These are phyloP conservation scores for Basipetospora chlamydospora DNA, from an alignment of 2,329 filamentous ascomycete genomes.

Conservation along the genomic window DNA sequence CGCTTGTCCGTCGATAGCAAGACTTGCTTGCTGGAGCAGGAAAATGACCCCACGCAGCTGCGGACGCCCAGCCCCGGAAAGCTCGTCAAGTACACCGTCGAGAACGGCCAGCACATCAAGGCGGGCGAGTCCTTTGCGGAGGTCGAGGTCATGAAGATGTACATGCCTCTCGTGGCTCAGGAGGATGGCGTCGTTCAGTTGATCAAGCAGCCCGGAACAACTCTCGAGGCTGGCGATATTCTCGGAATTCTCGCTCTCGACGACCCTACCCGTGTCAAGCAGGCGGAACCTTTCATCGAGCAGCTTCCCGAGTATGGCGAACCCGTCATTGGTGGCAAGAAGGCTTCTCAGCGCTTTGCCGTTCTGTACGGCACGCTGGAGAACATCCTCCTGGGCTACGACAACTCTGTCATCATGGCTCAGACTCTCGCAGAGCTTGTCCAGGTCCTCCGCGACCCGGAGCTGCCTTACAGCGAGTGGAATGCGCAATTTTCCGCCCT, in stretches of 20 bases:
- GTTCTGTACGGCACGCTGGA: conserved; percentile 63
- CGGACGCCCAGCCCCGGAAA: conserved; percentile 91
- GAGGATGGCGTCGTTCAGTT: conserved; percentile 95
- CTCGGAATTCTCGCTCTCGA: conserved; percentile 93
- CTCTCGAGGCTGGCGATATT: conserved; percentile 93
- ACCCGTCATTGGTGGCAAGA: conserved; percentile 76
- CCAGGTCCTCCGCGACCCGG: conserved; percentile 75
- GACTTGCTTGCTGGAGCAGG: conserved; percentile 93
- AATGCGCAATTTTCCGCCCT: conserved; percentile 88
- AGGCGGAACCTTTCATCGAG: conserved; percentile 83
- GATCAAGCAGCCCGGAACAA: conserved; percentile 98
- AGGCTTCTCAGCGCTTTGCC: conserved; percentile 77
- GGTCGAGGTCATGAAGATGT: conserved; percentile 99
- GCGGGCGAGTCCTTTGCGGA: conserved; percentile 90
- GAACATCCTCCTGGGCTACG: conserved; percentile 85
- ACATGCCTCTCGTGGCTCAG: conserved; percentile 92
- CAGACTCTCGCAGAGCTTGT: conserved; percentile 74
- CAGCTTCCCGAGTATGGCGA: conserved; percentile 78
- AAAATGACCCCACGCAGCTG: conserved; percentile 96
- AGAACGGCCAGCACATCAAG: conserved; percentile 85
- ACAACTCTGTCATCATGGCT: conserved; percentile 95
- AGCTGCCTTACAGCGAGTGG: conserved; percentile 94
- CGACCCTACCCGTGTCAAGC: conserved; percentile 91
- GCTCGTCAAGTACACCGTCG: conserved; percentile 93
- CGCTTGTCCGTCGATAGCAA: conserved; percentile 95